Evolutionary conservation across 2,329 filamentous ascomycete species (phyloP), one percentile per base, ranked within the genome.

Genomic region (Metarhizium guizhouense): DNA sequence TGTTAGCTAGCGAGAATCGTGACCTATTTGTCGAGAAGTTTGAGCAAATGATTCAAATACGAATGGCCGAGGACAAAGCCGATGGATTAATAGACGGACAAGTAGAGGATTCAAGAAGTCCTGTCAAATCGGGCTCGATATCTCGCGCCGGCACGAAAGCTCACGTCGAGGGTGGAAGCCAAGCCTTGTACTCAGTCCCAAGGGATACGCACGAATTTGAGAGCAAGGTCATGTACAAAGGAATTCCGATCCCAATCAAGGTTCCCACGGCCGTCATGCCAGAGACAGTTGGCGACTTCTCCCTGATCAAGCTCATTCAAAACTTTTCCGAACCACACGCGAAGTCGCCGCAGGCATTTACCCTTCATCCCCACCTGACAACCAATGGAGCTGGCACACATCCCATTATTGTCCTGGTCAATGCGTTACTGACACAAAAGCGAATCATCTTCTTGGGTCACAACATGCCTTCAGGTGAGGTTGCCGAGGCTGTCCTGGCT

Each of bases 21-120:
- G 94, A 99, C 68, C 83, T 99, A 64, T 99, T 99, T 67, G 83
- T 96, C 36, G 94, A 99, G 68, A 99, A 97, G 68, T 99, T 99
- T 64, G 91, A 96, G 70, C 85, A 87, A 60, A 95, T 97, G 85
- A 88, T 96, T 55, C 83, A 92, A 61, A 88, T 89, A 72, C 84
- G 90, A 47, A 84, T 90, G 70, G 80, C 80, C 13, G 84, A 90
- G 59, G 88, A 84, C 60, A 72, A 74, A 49, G 74, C 72, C 18
- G 75, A 74, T 20, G 68, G 70, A 66, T 58, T 72, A 54, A 53
- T 71, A 47, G 69, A 79, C 62, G 61, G 62, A 29, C 51, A 60
- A 42, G 56, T 59, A 32, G 77, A 81, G 51, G 72, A 76, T 30
- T 74, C 73, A 63, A 66, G 71, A 56, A 81, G 76, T 55, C 78